Percentiles rank a stretch among this genome's conserved stretches.
Evolutionary conservation across 2,329 filamentous ascomycete genomes (phyloP).

Genomic region (Diaporthe longicolla): DNA sequence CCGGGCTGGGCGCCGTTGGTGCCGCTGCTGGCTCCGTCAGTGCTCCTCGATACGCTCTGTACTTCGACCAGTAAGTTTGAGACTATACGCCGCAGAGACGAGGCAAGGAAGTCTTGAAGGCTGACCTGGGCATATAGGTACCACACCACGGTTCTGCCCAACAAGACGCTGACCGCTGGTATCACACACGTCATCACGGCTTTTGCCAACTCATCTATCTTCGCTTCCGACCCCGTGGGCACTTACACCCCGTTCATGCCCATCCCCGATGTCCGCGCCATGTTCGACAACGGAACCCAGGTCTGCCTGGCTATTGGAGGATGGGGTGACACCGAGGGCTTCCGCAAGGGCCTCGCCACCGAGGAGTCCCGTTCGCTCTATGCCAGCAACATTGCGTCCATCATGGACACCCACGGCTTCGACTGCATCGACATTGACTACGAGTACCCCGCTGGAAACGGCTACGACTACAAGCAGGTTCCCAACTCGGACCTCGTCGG

Average conservation of each 20-base stretch:
- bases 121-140: slow-evolving; percentile 30
- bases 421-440: slow-evolving; percentile 78
- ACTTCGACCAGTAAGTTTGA: slow-evolving; percentile 41
- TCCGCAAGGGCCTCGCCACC: slow-evolving; percentile 63
- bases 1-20: slow-evolving; percentile 31
- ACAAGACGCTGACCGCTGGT: slow-evolving; percentile 52
- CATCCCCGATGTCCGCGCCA: slow-evolving; percentile 63
- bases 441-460: slow-evolving; percentile 77
- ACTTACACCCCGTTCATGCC: slow-evolving; percentile 68
- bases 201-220: slow-evolving; percentile 66
- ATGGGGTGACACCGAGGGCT: slow-evolving; percentile 74
- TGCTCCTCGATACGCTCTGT: slow-evolving; percentile 39
- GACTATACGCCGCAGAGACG: no score
- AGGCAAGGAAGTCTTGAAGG: no score
- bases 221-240: slow-evolving; percentile 60
- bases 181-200: slow-evolving; percentile 70
- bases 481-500: slow-evolving; percentile 72
- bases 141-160: slow-evolving; percentile 35
- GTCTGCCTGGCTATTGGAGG: slow-evolving; percentile 76
- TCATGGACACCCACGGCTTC: slow-evolving; percentile 68
- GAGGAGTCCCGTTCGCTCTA: slow-evolving; percentile 63
- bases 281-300: slow-evolving; percentile 68
- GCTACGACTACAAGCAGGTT: slow-evolving; percentile 76
- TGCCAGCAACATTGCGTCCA: slow-evolving; percentile 69
- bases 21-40: slow-evolving; percentile 7